Conservation (phyloP, 75 land plant genomes). For the Cunninghamia lanceolata region DNA sequence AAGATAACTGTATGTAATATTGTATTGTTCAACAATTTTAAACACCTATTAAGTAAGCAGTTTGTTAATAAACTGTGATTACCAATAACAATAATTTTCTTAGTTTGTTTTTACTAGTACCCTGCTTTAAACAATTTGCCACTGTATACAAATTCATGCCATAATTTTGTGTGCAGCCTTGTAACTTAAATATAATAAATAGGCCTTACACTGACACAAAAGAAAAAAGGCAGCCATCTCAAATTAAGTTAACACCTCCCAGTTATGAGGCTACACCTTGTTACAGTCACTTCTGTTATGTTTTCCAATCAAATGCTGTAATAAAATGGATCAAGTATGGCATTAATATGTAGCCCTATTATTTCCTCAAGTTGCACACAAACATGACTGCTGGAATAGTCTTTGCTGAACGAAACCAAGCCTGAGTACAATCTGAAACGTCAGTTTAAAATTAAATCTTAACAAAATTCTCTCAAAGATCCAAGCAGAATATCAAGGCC, state of each 20-base stretch:
- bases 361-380: not conserved
- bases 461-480: not conserved
- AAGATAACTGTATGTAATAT: not conserved
- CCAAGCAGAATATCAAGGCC: not conserved
- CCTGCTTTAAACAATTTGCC: not conserved
- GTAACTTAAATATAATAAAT: not conserved
- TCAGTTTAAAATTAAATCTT: not conserved
- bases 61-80: not conserved
- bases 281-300: not conserved
- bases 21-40: not conserved
- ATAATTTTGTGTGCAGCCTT: not conserved
- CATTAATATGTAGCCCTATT: not conserved
- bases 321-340: not conserved
- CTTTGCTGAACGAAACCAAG: not conserved
- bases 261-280: not conserved
- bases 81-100: not conserved
- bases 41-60: not conserved
- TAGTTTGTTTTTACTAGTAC: not conserved
- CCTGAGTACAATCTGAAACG: not conserved
- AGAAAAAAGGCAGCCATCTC: not conserved
- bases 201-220: not conserved
- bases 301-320: not conserved
- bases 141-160: not conserved
- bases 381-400: not conserved
- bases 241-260: not conserved